Evolutionary conservation across 192 early-diverging fungal genomes (phyloP).

Genomic region (Pecoramyces ruminantium): DNA sequence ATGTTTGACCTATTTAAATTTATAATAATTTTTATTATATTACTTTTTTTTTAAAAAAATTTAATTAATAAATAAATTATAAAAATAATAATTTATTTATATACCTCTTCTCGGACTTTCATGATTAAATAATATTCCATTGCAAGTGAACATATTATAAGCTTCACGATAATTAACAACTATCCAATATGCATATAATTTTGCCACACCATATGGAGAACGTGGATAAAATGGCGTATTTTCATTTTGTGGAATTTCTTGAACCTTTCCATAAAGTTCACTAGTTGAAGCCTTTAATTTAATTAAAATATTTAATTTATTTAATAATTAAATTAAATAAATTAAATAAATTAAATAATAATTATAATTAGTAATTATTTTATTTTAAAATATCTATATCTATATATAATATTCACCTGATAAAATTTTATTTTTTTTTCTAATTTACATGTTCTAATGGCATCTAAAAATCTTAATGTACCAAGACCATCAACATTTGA

Average conservation of each 20-base stretch:
- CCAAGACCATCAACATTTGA: conserved; percentile 59
- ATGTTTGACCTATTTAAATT: conserved; percentile 19
- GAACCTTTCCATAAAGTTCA: conserved; percentile 59
- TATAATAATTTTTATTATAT: neutral
- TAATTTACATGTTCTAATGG: conserved; percentile 57
- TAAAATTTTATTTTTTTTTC: conserved; percentile 21
- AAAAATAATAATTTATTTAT: neutral
- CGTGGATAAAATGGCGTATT: conserved; percentile 68
- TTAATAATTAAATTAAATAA: too few relatives aligned
- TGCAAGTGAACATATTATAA: conserved; percentile 62
- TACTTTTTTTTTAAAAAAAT: neutral
- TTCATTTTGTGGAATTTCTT: conserved; percentile 58
- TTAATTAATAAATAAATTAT: neutral
- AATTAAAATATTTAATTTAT: too few relatives aligned
- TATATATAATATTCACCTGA: neutral
- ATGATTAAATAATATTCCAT: conserved; percentile 64
- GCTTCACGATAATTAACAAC: conserved; percentile 64
- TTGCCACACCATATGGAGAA: conserved; percentile 64
- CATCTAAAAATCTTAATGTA: conserved; percentile 59
- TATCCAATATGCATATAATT: conserved; percentile 69
- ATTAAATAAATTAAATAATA: too few relatives aligned
- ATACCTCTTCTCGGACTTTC: conserved; percentile 56
- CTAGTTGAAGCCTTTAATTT: conserved; percentile 34
- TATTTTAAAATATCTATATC: too few relatives aligned
- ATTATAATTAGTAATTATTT: too few relatives aligned